Evolutionary conservation across 225 moss, liverwort and hornwort genomes (phyloP).

Genomic region (Neckera pumila): DNA sequence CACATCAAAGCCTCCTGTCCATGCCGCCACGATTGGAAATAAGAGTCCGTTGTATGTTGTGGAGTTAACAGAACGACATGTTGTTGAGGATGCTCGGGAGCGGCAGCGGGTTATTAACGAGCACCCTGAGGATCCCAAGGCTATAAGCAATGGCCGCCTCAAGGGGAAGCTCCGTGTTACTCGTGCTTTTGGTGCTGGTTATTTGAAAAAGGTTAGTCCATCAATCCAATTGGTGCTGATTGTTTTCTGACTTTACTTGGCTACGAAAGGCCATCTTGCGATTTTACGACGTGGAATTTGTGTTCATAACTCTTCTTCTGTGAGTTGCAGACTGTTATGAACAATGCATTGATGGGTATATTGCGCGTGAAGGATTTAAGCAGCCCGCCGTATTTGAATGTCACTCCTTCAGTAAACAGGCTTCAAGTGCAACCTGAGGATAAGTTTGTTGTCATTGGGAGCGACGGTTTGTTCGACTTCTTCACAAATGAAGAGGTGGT

Average conservation of each 20-base stretch:
- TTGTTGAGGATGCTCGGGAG: slow-evolving; percentile 55
- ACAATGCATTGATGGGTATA: slow-evolving; percentile 83
- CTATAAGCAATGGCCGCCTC: slow-evolving; percentile 52
- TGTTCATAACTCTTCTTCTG: background rate
- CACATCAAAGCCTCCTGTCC: slow-evolving; percentile 3
- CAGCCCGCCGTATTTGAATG: slow-evolving; percentile 70
- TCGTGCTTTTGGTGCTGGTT: slow-evolving; percentile 87
- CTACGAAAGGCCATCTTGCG: background rate
- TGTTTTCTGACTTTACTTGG: background rate
- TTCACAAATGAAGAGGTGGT: slow-evolving; percentile 83
- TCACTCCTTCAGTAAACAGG: slow-evolving; percentile 45
- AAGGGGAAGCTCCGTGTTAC: slow-evolving; percentile 90
- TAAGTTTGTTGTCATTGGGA: slow-evolving; percentile 70
- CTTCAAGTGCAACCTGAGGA: slow-evolving; percentile 50
- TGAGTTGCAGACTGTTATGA: slow-evolving; percentile 50
- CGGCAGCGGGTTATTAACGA: slow-evolving; percentile 41
- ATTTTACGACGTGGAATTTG: background rate
- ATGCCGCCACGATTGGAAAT: background rate
- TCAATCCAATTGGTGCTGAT: background rate
- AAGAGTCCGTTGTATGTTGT: slow-evolving; percentile 34
- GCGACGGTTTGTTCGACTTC: slow-evolving; percentile 85
- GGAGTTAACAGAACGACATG: slow-evolving; percentile 63
- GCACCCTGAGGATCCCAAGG: slow-evolving; percentile 60
- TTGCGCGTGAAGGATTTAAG: slow-evolving; percentile 61
- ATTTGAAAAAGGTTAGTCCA: slow-evolving; percentile 52